Evolutionary conservation across 345 rosid genomes (phyloP).

Genomic region (Murraya paniculata): DNA sequence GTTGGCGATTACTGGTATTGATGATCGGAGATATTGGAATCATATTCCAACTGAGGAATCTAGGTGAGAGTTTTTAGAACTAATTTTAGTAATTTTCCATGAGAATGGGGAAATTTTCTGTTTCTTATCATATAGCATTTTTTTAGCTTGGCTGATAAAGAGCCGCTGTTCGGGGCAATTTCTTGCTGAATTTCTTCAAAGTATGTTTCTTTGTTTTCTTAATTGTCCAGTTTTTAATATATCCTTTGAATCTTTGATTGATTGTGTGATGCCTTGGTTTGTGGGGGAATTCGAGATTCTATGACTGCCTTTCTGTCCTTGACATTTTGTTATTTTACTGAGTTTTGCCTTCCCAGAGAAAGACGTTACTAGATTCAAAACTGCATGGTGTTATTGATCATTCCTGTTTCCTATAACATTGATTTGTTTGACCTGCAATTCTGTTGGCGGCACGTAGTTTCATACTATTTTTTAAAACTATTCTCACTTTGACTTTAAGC

Average conservation of each 20-base stretch:
- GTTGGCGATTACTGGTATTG: slow-evolving; percentile 71
- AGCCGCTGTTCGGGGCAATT: slow-evolving; percentile 17
- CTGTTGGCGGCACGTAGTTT: not conserved
- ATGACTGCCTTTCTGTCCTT: not conserved
- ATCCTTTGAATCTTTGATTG: not conserved
- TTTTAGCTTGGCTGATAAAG: slow-evolving; percentile 27
- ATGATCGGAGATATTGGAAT: slow-evolving; percentile 96
- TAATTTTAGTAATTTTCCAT: not conserved
- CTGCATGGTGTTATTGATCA: slow-evolving; percentile 11
- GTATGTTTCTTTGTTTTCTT: slow-evolving; percentile 18
- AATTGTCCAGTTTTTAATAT: not conserved
- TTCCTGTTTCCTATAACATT: not conserved
- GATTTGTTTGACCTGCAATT: not conserved
- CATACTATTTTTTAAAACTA: not conserved
- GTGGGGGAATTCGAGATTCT: not conserved
- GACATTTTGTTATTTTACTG: not conserved
- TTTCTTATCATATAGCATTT: slow-evolving; percentile 16
- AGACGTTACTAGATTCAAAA: not conserved
- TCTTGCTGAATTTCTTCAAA: slow-evolving; percentile 24
- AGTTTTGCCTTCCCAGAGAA: not conserved
- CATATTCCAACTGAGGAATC: slow-evolving; percentile 78
- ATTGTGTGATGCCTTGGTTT: not conserved
- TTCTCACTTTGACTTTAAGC: not conserved
- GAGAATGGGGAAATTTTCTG: slow-evolving; percentile 17
- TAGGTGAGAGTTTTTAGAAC: slow-evolving; percentile 46